Base-by-base conservation (phyloP, 2,329 filamentous ascomycete genomes). In the Leptoxyphium fumago region DNA sequence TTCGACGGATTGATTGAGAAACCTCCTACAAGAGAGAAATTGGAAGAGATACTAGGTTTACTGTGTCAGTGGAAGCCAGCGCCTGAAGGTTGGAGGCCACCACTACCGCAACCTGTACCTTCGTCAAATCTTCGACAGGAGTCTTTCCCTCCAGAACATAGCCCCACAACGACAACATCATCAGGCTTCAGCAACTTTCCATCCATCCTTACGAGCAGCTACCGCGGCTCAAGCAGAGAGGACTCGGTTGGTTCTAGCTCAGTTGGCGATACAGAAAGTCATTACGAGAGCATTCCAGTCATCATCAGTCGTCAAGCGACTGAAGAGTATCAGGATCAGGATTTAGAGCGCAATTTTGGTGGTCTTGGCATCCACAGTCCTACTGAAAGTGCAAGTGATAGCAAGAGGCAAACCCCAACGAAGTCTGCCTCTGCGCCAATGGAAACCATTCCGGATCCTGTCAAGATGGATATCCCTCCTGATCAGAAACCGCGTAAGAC, bases 1-100 rank as follows among this genome's bases (percentile, higher is more conserved):
- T 98, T 98, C 57, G 88, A 96, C 61, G 85, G 84, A 1, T 70
- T 98, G 42, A 86, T 98, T 43, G 88, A 98, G 64, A 98, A 98
- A 64, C 91, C 91, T 21, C 93, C 94, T 30, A 96, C 89, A 34
- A 80, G 86, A 38, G 83, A 84, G 2, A 96, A 96, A 64, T 65
- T 98, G 41, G 86, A 80, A 0, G 88, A 98, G 57, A 85, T 91
- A 1, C 71, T 98, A 52, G 82, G 83, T 50, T 80, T 82, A 45
- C 74, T 94, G 26, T 98, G 91, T 58, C 84, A 94, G 56, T 98
- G 91, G 91, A 93, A 89, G 58, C 77, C 87, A 5, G 82, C 87
- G 7, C 73, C 77, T 11, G 72, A 75, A 45, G 75, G 77, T 28
- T 71, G 68, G 69, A 67, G 64, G 28, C 65, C 66, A 17, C 60